Conservation (phyloP, 1,284 basidiomycete genomes). For the Rhodotorula sp. region DNA sequence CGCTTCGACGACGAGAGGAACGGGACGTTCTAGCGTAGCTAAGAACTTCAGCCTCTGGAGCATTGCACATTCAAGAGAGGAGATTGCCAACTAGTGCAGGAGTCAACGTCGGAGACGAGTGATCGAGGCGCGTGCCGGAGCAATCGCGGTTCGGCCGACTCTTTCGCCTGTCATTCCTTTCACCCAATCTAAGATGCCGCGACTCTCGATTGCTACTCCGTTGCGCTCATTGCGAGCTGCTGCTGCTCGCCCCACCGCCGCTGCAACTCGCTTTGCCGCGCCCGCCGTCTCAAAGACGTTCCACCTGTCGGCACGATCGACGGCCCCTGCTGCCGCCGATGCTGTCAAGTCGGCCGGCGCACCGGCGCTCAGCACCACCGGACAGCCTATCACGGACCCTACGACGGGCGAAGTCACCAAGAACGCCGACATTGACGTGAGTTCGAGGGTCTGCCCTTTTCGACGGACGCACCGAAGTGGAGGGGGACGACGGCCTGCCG, state of each 20-base stretch:
- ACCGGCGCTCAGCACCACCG: slow-evolving; percentile 17
- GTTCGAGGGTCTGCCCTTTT: not conserved
- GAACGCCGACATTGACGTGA: slow-evolving; percentile 36
- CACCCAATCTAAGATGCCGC: not conserved
- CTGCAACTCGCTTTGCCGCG: not conserved
- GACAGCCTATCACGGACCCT: slow-evolving; percentile 10
- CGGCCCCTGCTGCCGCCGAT: not conserved
- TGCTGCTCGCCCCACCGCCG: not conserved
- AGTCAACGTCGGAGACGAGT: too few species aligned
- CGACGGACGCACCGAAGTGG: not conserved
- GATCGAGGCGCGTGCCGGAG: not conserved
- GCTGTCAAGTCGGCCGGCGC: not conserved
- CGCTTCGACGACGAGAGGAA: too few species aligned
- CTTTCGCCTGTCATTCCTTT: not conserved
- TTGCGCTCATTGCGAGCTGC: slow-evolving; percentile 21
- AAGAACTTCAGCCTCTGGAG: too few species aligned
- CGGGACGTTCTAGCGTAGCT: too few species aligned
- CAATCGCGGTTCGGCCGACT: too few species aligned
- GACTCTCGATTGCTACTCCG: slow-evolving; percentile 14
- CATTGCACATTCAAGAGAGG: too few species aligned
- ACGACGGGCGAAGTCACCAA: slow-evolving; percentile 37
- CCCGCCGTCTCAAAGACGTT: slow-evolving; percentile 10
- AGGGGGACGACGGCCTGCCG: not conserved
- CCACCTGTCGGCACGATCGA: slow-evolving; percentile 5
- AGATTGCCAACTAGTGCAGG: too few species aligned